These are phyloP conservation scores for Peronospora farinosa DNA, from an alignment of 352 stramenopile genomes.

Conservation along the genomic window DNA sequence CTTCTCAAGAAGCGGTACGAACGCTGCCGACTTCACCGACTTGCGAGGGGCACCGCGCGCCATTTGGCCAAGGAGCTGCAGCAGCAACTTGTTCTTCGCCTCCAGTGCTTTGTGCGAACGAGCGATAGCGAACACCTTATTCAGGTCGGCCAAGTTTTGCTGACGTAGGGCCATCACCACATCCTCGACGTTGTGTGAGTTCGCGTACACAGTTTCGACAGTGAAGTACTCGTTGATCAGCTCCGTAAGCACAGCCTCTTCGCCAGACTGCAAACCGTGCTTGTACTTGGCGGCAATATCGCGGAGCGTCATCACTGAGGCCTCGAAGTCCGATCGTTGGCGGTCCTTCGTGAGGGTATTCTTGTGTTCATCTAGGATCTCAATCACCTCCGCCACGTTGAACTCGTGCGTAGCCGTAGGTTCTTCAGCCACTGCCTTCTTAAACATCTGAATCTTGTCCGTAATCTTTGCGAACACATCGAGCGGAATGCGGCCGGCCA, in stretches of 20 bases:
- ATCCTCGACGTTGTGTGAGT: slow-evolving; percentile 77
- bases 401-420: slow-evolving; percentile 36
- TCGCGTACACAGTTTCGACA: slow-evolving; percentile 70
- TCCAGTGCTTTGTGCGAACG: slow-evolving; percentile 89
- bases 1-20: slow-evolving; percentile 80
- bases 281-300: slow-evolving; percentile 75
- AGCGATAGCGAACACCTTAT: slow-evolving; percentile 83
- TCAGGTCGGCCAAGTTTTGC: slow-evolving; percentile 84
- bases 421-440: slow-evolving; percentile 35
- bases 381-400: slow-evolving; percentile 44
- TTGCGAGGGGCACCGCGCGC: slow-evolving; percentile 39
- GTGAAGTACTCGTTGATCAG: slow-evolving; percentile 79
- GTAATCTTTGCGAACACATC: slow-evolving; percentile 88
- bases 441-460: slow-evolving; percentile 72
- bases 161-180: slow-evolving; percentile 84
- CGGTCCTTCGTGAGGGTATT: slow-evolving; percentile 42
- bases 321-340: slow-evolving; percentile 66
- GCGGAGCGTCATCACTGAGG: slow-evolving; percentile 58
- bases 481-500: slow-evolving; percentile 93
- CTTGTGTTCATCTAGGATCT: slow-evolving; percentile 65
- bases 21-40: slow-evolving; percentile 53
- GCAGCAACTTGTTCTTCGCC: slow-evolving; percentile 76
- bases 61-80: slow-evolving; percentile 64
- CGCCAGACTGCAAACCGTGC: slow-evolving; percentile 57
- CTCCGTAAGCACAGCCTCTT: slow-evolving; percentile 57